phyloP scores from a whole-genome alignment of 1,284 basidiomycete species.

The Erythrobasidium hasegawianum region DNA sequence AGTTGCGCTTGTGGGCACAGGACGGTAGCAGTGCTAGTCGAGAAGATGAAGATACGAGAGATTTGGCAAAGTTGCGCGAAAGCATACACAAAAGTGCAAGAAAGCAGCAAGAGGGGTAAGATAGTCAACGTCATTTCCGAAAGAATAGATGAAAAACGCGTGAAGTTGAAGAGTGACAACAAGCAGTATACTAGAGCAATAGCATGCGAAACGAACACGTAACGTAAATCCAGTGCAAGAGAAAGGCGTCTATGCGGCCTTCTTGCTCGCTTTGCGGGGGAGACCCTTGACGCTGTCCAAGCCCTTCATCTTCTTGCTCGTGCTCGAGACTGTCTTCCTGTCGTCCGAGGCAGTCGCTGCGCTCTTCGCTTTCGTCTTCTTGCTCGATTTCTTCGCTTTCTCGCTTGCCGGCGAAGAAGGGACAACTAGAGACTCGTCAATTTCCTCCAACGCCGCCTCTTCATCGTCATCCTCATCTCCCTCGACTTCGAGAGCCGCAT shows the following conservation, averaged over 20 bases:
- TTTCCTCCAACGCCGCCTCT: conserved; percentile 51
- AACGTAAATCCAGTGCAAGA: no score
- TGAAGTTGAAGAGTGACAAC: neutral
- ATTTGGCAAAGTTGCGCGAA: neutral
- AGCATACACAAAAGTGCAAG: neutral
- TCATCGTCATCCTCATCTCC: conserved; percentile 50
- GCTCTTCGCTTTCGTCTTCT: conserved; percentile 32
- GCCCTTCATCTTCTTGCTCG: conserved; percentile 38
- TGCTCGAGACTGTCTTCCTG: conserved; percentile 49
- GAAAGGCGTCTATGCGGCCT: conserved; percentile 12
- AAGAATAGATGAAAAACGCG: neutral
- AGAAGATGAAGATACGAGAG: neutral
- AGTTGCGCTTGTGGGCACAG: neutral
- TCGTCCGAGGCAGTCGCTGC: conserved; percentile 33
- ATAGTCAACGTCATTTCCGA: conserved; percentile 1
- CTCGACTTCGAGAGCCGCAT: conserved; percentile 45
- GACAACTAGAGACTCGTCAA: conserved; percentile 8
- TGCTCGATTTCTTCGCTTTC: conserved; percentile 32
- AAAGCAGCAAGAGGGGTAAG: no score
- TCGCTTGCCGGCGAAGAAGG: conserved; percentile 5
- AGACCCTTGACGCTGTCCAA: conserved; percentile 36
- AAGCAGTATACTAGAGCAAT: neutral
- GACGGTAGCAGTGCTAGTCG: neutral
- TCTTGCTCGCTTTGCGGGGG: conserved; percentile 30
- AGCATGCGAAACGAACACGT: neutral